Conservation (phyloP, 2,329 filamentous ascomycete genomes). For the Acephala macrosclerotiorum region DNA sequence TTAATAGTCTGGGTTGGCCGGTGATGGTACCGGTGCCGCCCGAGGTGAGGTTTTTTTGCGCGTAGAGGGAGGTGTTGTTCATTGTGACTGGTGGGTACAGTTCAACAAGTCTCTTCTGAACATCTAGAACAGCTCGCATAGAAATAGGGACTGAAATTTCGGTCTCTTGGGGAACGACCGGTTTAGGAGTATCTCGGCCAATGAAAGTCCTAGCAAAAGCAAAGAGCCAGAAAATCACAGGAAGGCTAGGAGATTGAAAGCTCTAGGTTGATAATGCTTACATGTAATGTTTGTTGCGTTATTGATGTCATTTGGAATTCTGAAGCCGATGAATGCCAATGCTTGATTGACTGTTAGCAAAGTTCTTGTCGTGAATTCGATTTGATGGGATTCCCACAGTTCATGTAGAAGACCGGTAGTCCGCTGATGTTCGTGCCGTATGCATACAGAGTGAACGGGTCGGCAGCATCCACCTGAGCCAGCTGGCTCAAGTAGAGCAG, state of each 20-base stretch:
- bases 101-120: slow-evolving; percentile 67
- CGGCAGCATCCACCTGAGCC: not conserved
- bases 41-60: not conserved
- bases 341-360: not conserved
- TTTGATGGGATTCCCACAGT: not conserved
- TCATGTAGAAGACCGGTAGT: not conserved
- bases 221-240: no score
- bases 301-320: not conserved
- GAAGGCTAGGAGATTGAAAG: no score
- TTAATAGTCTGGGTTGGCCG: not conserved
- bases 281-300: not conserved
- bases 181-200: slow-evolving; percentile 48
- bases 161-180: slow-evolving; percentile 53
- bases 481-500: not conserved
- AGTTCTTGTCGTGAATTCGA: not conserved
- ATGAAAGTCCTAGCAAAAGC: no score
- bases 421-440: slow-evolving; percentile 6
- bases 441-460: not conserved
- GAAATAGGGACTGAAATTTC: slow-evolving; percentile 79
- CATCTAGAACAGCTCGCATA: slow-evolving; percentile 77
- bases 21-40: not conserved
- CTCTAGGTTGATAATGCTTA: not conserved
- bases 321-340: not conserved
- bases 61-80: not conserved
- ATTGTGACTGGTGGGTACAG: not conserved